Percentiles rank a stretch among this genome's conserved stretches.
Conservation (phyloP, 768 basidiomycete genomes). For the Tephrocybe sp. region DNA sequence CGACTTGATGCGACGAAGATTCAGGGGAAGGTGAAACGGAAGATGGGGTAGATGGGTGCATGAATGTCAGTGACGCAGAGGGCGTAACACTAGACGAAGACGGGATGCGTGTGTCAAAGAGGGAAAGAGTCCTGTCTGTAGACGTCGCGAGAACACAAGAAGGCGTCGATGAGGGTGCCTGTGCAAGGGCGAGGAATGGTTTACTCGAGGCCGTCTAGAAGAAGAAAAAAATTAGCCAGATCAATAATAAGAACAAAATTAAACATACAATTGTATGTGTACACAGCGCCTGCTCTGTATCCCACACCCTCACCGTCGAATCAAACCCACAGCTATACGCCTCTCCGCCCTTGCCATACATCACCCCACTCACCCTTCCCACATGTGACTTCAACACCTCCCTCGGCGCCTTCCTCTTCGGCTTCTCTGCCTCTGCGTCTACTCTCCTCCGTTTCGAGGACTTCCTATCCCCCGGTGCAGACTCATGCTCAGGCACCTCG, state of each 20-base stretch:
- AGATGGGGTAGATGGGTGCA: slow-evolving; percentile 67
- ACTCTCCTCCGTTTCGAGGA: slow-evolving; percentile 60
- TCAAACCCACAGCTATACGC: slow-evolving; percentile 87
- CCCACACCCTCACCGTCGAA: slow-evolving; percentile 88
- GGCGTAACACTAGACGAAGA: slow-evolving; percentile 21
- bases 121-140: slow-evolving; percentile 60
- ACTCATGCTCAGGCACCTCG: slow-evolving; percentile 50
- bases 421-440: slow-evolving; percentile 38
- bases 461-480: slow-evolving; percentile 39
- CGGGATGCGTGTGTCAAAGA: neutral
- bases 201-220: slow-evolving; percentile 65
- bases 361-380: slow-evolving; percentile 71
- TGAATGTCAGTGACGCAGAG: slow-evolving; percentile 38
- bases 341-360: slow-evolving; percentile 39
- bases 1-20: slow-evolving; percentile 45
- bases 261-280: slow-evolving; percentile 62
- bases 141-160: slow-evolving; percentile 57
- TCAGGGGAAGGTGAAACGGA: slow-evolving; percentile 38
- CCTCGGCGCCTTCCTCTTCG: slow-evolving; percentile 60
- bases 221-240: neutral
- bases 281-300: slow-evolving; percentile 74
- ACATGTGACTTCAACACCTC: slow-evolving; percentile 82
- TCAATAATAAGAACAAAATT: slow-evolving; percentile 3
- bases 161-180: slow-evolving; percentile 23
- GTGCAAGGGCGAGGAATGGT: slow-evolving; percentile 66